These are phyloP conservation scores for Hypomyces perniciosus DNA, from an alignment of 2,329 filamentous ascomycete genomes.

Conservation along the genomic window DNA sequence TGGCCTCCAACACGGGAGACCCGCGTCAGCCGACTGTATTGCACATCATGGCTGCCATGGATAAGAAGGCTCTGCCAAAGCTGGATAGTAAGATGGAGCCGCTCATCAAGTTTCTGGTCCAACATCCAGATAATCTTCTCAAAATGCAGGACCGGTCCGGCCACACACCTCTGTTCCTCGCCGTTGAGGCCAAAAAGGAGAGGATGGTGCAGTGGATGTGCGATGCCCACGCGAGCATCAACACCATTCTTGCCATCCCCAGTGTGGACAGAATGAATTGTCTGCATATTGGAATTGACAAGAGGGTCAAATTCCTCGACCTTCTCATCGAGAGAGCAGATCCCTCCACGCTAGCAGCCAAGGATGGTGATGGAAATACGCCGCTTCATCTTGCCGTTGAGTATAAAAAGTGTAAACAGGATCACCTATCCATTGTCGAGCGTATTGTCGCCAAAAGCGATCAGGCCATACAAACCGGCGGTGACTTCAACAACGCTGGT, in stretches of 20 bases:
- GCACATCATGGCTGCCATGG: slow-evolving; percentile 15
- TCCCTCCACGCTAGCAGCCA: slow-evolving; percentile 12
- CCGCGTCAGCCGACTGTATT: slow-evolving; percentile 14
- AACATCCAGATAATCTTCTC: slow-evolving; percentile 6
- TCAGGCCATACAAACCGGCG: background rate
- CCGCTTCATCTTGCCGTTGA: slow-evolving; percentile 20
- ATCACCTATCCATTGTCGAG: slow-evolving; percentile 15
- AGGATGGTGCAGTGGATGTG: slow-evolving; percentile 16
- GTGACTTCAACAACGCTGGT: slow-evolving; percentile 15
- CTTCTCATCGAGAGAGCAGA: slow-evolving; percentile 14
- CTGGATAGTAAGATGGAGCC: slow-evolving; percentile 17
- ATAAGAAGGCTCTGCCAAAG: slow-evolving; percentile 15
- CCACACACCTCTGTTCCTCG: slow-evolving; percentile 9
- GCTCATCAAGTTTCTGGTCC: slow-evolving; percentile 9
- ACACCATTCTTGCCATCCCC: slow-evolving; percentile 10
- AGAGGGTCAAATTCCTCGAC: slow-evolving; percentile 16
- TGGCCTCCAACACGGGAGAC: slow-evolving; percentile 13
- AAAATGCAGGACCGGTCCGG: slow-evolving; percentile 6
- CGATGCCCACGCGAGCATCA: slow-evolving; percentile 6
- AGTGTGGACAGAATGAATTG: slow-evolving; percentile 12
- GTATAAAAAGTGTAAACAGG: slow-evolving; percentile 17
- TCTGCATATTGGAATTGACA: slow-evolving; percentile 12
- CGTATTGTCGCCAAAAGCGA: slow-evolving; percentile 16
- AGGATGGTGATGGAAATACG: slow-evolving; percentile 13
- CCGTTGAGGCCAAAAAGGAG: slow-evolving; percentile 12